Percentiles rank a stretch among this genome's conserved stretches.
phyloP scores from a whole-genome alignment of 495 filamentous ascomycete species.

The Daldinia vernicosa region DNA sequence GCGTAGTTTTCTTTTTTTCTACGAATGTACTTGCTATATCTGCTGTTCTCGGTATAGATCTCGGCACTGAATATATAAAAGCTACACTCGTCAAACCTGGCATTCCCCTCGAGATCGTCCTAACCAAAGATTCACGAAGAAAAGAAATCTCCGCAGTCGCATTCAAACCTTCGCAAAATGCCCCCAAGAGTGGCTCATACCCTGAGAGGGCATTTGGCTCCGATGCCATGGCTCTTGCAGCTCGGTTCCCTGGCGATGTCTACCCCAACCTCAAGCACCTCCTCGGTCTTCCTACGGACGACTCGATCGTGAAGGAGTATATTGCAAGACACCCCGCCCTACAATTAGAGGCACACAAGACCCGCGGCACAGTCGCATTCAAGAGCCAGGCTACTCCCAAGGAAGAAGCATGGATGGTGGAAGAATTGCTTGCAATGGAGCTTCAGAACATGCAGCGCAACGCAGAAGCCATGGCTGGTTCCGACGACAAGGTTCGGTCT shows the following conservation, averaged over 20 bases:
- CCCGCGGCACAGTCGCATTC: constrained; percentile 77
- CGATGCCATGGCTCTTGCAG: constrained; percentile 86
- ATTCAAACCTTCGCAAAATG: constrained; percentile 81
- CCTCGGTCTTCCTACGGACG: constrained; percentile 73
- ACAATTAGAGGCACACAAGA: constrained; percentile 61
- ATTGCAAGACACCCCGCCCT: constrained; percentile 75
- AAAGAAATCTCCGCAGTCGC: constrained; percentile 93
- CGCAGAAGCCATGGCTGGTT: constrained; percentile 85
- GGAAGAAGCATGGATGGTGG: constrained; percentile 81
- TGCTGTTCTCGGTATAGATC: constrained; percentile 89
- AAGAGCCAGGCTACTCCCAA: constrained; percentile 70
- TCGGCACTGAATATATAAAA: constrained; percentile 98
- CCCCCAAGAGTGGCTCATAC: constrained; percentile 67
- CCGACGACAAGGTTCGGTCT: constrained; percentile 75
- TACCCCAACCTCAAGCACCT: constrained; percentile 92
- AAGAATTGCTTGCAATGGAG: constrained; percentile 97
- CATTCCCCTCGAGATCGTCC: constrained; percentile 96
- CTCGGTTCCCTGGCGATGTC: constrained; percentile 89
- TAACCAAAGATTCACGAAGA: constrained; percentile 97
- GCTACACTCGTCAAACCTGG: constrained; percentile 96
- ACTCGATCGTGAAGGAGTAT: constrained; percentile 72
- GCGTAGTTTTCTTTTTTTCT: constrained; percentile 59
- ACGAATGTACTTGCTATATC: constrained; percentile 63
- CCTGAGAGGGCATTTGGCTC: constrained; percentile 92
- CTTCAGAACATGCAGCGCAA: constrained; percentile 87